A percentile compares a stretch with the other conserved stretches of the same genome.
phyloP scores from a whole-genome alignment of 2,329 filamentous ascomycete genomes.

The Colletotrichum limetticola region DNA sequence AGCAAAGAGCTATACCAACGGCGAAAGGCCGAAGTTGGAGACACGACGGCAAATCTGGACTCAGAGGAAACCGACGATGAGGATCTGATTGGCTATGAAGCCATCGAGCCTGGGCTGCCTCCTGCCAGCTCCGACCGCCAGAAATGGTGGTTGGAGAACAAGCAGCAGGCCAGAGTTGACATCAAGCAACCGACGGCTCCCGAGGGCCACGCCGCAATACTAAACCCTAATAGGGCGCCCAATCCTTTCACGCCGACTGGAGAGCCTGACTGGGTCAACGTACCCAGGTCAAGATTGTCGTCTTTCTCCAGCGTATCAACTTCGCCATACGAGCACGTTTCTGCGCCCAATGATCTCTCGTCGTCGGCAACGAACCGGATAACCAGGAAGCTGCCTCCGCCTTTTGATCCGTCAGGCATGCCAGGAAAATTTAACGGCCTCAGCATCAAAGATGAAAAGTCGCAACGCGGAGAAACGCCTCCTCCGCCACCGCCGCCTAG shows the following conservation, averaged over 20 bases:
- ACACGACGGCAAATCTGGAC: constrained; percentile 66
- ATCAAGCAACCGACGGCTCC: constrained; percentile 70
- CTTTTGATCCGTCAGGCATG: constrained; percentile 58
- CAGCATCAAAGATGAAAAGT: constrained; percentile 54
- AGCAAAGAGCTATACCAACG: constrained; percentile 80
- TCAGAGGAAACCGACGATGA: constrained; percentile 77
- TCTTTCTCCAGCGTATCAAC: constrained; percentile 67
- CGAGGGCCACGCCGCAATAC: constrained; percentile 64
- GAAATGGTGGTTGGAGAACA: constrained; percentile 78
- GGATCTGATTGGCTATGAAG: constrained; percentile 82
- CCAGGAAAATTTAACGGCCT: constrained; percentile 58
- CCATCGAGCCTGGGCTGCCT: constrained; percentile 81
- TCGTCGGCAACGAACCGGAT: constrained; percentile 56
- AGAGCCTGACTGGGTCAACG: constrained; percentile 86
- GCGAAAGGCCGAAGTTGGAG: constrained; percentile 73
- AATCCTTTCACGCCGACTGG: constrained; percentile 83
- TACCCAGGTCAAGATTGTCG: constrained; percentile 65
- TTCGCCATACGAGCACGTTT: constrained; percentile 69
- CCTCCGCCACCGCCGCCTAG: constrained; percentile 59
- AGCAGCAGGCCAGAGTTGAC: constrained; percentile 79
- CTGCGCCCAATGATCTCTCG: constrained; percentile 58
- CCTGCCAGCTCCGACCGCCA: constrained; percentile 75
- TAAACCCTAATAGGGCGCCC: constrained; percentile 79
- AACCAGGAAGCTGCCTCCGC: constrained; percentile 62
- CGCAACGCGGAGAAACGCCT: constrained; percentile 47